These are phyloP conservation scores for Phaseolus coccineus DNA, from an alignment of 331 rosid species.

Conservation along the genomic window DNA sequence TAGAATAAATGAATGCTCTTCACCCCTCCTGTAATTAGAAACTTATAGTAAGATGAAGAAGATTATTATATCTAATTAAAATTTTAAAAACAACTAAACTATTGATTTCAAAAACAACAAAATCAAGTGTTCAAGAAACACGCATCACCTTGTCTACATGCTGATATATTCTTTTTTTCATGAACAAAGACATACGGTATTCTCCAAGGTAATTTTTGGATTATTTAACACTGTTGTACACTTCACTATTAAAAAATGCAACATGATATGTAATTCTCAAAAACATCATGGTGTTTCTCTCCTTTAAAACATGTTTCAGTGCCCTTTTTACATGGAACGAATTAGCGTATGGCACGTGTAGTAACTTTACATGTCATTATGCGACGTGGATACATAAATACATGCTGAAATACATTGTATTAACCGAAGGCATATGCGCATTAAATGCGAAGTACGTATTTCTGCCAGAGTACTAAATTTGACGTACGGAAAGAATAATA, in stretches of 20 bases:
- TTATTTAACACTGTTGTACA: neutral
- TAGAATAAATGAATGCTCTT: slow-evolving; percentile 94
- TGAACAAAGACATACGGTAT: slow-evolving; percentile 6
- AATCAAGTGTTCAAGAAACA: slow-evolving; percentile 25
- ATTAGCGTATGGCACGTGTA: too few relatives aligned
- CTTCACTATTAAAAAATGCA: slow-evolving; percentile 8
- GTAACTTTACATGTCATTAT: too few relatives aligned
- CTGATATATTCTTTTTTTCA: slow-evolving; percentile 13
- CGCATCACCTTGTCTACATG: neutral
- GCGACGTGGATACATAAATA: too few relatives aligned
- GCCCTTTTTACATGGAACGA: too few relatives aligned
- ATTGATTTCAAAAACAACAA: slow-evolving; percentile 22
- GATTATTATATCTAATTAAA: slow-evolving; percentile 35
- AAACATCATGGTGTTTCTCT: neutral
- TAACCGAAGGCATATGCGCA: too few relatives aligned
- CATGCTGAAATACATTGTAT: too few relatives aligned
- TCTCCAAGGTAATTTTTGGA: slow-evolving; percentile 6
- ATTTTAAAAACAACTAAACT: slow-evolving; percentile 19
- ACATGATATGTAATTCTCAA: neutral
- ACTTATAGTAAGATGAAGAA: slow-evolving; percentile 47
- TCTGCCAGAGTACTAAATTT: too few relatives aligned
- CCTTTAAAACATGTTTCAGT: too few relatives aligned
- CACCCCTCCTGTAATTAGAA: slow-evolving; percentile 81
- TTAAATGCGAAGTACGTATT: too few relatives aligned
- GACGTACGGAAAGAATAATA: too few relatives aligned